Conservation (phyloP, 768 basidiomycete species). For the Mycena rosella region DNA sequence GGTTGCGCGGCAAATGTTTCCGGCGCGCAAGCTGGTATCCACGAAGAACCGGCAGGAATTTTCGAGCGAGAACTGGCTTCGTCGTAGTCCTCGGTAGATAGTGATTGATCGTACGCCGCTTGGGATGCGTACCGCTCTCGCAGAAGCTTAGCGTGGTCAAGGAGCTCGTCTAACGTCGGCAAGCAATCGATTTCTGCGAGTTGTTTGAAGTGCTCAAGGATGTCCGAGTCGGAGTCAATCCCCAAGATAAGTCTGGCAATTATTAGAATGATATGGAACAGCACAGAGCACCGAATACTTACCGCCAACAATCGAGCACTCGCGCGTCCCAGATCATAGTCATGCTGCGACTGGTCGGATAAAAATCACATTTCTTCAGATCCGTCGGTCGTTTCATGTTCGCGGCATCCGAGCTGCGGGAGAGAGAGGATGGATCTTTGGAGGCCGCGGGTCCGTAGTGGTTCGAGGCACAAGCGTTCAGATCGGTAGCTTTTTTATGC, state of each 20-base stretch:
- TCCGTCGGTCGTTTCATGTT: no score
- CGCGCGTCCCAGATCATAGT: slow-evolving; percentile 38
- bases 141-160: neutral
- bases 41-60: neutral
- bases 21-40: neutral
- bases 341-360: slow-evolving; percentile 39
- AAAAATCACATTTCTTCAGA: no score
- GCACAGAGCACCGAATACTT: neutral
- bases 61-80: neutral
- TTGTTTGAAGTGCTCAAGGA: neutral
- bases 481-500: no score
- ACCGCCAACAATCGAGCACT: slow-evolving; percentile 38
- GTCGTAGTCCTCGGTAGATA: neutral
- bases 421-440: no score
- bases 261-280: neutral
- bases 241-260: neutral
- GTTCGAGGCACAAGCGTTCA: no score
- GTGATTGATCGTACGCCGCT: slow-evolving; percentile 5
- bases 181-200: neutral
- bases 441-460: no score
- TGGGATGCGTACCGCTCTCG: no score
- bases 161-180: slow-evolving; percentile 1
- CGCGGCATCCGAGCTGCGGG: no score
- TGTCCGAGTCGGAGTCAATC: neutral
- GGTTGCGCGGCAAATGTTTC: no score